These are phyloP conservation scores for Aspergillus piperis DNA, from an alignment of 2,329 filamentous ascomycete genomes.

Conservation along the genomic window DNA sequence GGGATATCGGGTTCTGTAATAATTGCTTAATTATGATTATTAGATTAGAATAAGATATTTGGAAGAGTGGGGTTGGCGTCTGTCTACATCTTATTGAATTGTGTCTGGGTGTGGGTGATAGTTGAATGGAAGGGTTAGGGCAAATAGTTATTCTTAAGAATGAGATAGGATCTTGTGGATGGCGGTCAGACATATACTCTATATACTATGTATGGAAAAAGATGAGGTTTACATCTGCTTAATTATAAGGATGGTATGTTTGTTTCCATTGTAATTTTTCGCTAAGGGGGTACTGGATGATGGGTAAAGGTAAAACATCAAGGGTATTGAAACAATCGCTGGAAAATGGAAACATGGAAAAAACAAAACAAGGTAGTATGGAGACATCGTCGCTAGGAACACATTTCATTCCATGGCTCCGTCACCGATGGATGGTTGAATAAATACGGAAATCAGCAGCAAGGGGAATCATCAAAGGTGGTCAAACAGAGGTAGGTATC, in stretches of 20 bases:
- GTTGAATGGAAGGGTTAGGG: too few relatives aligned
- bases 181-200: too few relatives aligned
- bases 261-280: background rate
- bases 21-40: too few relatives aligned
- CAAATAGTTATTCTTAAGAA: too few relatives aligned
- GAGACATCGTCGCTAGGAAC: background rate
- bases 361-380: background rate
- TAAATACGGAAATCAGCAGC: background rate
- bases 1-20: too few relatives aligned
- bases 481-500: background rate
- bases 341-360: background rate
- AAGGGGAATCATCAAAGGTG: background rate
- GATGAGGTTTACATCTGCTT: too few relatives aligned
- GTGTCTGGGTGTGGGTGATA: too few relatives aligned
- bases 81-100: accelerated
- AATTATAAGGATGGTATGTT: background rate
- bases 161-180: too few relatives aligned
- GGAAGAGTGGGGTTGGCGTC: too few relatives aligned
- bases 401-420: background rate
- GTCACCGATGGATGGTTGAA: background rate
- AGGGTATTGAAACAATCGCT: constrained; percentile 1
- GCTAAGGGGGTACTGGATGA: background rate
- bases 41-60: too few relatives aligned
- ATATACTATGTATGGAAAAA: too few relatives aligned
- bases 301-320: background rate